Conservation (phyloP, 805 yeast species). For the Kuraishia piskuri region DNA sequence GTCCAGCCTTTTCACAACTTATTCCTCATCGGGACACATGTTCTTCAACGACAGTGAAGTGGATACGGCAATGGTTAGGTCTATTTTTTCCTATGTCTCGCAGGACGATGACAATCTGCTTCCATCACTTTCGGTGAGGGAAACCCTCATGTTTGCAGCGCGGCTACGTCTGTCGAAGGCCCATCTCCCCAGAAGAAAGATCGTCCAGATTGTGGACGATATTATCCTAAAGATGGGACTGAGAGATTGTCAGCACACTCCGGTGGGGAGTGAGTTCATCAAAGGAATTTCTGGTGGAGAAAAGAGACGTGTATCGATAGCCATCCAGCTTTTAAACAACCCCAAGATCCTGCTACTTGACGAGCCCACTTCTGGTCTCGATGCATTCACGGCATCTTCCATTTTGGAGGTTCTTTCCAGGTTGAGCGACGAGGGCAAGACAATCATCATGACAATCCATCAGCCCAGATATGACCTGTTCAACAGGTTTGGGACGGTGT, state of each 20-base stretch:
- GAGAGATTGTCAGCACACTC: conserved; percentile 65
- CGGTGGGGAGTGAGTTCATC: conserved; percentile 50
- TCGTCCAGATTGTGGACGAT: conserved; percentile 38
- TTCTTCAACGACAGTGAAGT: conserved; percentile 32
- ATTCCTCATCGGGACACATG: conserved; percentile 31
- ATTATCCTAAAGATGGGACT: conserved; percentile 65
- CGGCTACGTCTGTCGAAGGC: conserved; percentile 47
- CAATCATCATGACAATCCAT: conserved; percentile 69
- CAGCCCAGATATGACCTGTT: conserved; percentile 72
- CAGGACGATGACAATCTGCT: conserved; percentile 73
- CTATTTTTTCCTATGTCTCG: conserved; percentile 65
- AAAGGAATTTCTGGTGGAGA: conserved; percentile 77
- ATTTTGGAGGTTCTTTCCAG: conserved; percentile 52
- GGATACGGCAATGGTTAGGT: conserved; percentile 21
- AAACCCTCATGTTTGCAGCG: conserved; percentile 69
- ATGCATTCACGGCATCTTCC: conserved; percentile 67
- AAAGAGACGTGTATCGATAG: conserved; percentile 75
- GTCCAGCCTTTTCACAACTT: conserved; percentile 19
- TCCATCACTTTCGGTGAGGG: conserved; percentile 67
- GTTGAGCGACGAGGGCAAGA: conserved; percentile 51
- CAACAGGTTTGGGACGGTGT: conserved; percentile 57
- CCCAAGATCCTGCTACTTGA: conserved; percentile 70
- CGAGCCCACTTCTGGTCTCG: conserved; percentile 88
- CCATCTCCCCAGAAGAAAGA: conserved; percentile 27
- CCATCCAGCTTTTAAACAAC: conserved; percentile 63